phyloP scores from a whole-genome alignment of 2,329 filamentous ascomycete species.

The Zasmidium cellare region DNA sequence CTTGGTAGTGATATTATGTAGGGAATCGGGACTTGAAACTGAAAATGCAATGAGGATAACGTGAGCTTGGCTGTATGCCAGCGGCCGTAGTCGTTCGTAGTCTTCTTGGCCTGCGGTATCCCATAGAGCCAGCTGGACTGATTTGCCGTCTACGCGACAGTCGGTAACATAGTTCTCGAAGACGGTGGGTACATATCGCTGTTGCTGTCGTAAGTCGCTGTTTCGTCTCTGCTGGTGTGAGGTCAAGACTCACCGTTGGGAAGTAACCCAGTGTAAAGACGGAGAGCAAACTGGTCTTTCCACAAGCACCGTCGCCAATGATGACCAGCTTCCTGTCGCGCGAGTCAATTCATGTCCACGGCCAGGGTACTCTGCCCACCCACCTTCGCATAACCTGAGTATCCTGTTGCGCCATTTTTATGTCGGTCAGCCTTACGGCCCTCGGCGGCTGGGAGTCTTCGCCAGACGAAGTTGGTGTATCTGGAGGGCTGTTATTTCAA shows the following conservation, averaged over 20 bases:
- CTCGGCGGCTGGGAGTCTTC: neutral
- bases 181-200: constrained; percentile 75
- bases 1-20: constrained; percentile 99
- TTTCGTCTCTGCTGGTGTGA: neutral
- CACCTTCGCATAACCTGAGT: constrained; percentile 42
- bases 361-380: neutral
- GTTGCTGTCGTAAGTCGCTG: neutral
- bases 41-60: constrained; percentile 96
- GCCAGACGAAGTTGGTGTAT: neutral
- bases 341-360: constrained; percentile 17
- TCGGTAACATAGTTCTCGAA: constrained; percentile 99
- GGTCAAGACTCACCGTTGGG: constrained; percentile 89
- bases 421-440: constrained; percentile 5
- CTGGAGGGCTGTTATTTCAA: neutral
- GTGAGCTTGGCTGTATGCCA: constrained; percentile 96
- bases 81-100: constrained; percentile 89
- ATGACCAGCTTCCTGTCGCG: constrained; percentile 83
- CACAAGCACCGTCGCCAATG: constrained; percentile 95
- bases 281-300: constrained; percentile 94
- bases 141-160: constrained; percentile 96
- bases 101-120: constrained; percentile 99
- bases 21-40: constrained; percentile 89
- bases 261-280: constrained; percentile 98
- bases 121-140: constrained; percentile 97
- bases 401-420: constrained; percentile 38